Evolutionary conservation across 306 rosid species (phyloP).

Genomic region (Sechiopsis laciniata): DNA sequence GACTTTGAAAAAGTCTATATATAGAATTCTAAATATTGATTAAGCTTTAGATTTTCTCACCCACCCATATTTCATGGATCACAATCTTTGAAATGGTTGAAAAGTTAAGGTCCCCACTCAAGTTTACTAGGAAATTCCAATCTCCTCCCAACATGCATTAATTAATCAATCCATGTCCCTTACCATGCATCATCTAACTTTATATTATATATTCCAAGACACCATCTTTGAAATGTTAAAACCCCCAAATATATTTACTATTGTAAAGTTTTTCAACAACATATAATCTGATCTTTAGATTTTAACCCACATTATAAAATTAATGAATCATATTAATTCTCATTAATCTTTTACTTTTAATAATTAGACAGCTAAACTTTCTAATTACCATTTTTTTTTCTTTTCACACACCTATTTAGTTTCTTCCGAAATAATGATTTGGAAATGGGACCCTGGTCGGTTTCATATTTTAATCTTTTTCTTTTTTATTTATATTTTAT

Average conservation of each 20-base stretch:
- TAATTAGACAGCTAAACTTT: slow-evolving; percentile 42
- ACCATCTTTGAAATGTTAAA: slow-evolving; percentile 15
- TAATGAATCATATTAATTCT: neutral
- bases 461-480: slow-evolving; percentile 28
- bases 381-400: slow-evolving; percentile 23
- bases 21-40: neutral
- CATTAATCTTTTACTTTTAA: slow-evolving; percentile 20
- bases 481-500: neutral
- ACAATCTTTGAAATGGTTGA: slow-evolving; percentile 34
- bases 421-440: slow-evolving; percentile 37
- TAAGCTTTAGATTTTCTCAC: slow-evolving; percentile 12
- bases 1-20: neutral
- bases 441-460: slow-evolving; percentile 62
- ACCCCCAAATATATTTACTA: slow-evolving; percentile 14
- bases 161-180: neutral
- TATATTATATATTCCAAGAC: slow-evolving; percentile 8
- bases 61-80: slow-evolving; percentile 26
- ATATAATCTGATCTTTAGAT: neutral
- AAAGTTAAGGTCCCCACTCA: slow-evolving; percentile 33
- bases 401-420: neutral
- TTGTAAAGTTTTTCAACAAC: neutral
- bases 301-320: slow-evolving; percentile 18
- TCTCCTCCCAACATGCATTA: slow-evolving; percentile 22
- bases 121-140: slow-evolving; percentile 32
- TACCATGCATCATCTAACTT: slow-evolving; percentile 14